A percentile compares a stretch with the other conserved stretches of the same genome.
Conservation (phyloP, 2,329 filamentous ascomycete species). For the Pyrenophora teres region DNA sequence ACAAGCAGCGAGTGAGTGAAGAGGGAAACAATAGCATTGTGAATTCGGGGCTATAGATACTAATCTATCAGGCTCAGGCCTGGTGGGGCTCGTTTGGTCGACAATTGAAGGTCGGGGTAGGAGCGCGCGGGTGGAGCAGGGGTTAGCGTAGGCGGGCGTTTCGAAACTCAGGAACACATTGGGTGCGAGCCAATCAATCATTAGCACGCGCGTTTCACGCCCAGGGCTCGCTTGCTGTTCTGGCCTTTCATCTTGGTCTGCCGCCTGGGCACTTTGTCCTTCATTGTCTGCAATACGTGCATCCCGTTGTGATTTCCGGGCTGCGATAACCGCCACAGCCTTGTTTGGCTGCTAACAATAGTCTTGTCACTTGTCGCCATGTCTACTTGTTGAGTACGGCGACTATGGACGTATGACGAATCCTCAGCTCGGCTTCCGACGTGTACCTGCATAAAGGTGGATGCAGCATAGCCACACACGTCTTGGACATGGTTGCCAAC, state of each 20-base stretch:
- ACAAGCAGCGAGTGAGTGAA: constrained; percentile 27
- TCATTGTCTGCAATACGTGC: constrained; percentile 1
- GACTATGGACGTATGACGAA: background rate
- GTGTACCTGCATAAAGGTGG: background rate
- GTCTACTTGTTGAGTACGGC: background rate
- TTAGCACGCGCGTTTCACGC: constrained; percentile 22
- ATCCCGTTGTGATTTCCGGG: background rate
- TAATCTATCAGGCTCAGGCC: constrained; percentile 13
- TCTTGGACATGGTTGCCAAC: constrained; percentile 1
- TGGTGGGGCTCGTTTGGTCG: constrained; percentile 1
- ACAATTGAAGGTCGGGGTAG: constrained; percentile 11
- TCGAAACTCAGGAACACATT: constrained; percentile 28
- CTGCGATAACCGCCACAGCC: background rate
- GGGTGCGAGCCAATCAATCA: constrained; percentile 21
- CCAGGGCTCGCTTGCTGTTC: constrained; percentile 12
- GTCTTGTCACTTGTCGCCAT: constrained; percentile 1
- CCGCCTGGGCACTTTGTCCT: constrained; percentile 7
- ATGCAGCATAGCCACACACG: background rate
- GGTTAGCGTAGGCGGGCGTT: constrained; percentile 23
- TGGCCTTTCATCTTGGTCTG: constrained; percentile 4
- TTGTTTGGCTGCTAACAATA: constrained; percentile 3
- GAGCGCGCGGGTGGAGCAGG: constrained; percentile 24
- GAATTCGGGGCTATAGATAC: constrained; percentile 14
- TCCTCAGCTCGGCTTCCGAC: background rate
- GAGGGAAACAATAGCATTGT: constrained; percentile 19